Evolutionary conservation across 164 flowering plant genomes (phyloP).

Genomic region (Paratinospora sagittata): DNA sequence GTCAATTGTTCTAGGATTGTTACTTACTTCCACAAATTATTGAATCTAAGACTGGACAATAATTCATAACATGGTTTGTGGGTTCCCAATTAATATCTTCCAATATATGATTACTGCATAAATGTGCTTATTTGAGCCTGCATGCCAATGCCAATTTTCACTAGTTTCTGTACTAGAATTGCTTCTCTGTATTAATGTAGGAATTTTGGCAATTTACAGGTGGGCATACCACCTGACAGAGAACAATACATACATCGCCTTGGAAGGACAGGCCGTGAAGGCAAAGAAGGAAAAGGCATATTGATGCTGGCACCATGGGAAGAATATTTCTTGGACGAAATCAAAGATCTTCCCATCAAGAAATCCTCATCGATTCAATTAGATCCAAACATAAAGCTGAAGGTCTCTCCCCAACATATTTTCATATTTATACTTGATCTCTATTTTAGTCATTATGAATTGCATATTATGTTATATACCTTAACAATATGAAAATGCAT

Average conservation of each 20-base stretch:
- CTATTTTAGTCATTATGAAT: no score
- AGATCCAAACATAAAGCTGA: constrained; percentile 40
- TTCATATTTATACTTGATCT: background rate
- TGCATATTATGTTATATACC: background rate
- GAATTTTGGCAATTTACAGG: constrained; percentile 32
- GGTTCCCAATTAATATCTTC: background rate
- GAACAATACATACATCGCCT: constrained; percentile 90
- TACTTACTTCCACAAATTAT: no score
- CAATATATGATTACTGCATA: background rate
- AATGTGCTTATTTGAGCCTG: no score
- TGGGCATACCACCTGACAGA: constrained; percentile 75
- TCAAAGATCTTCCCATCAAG: constrained; percentile 74
- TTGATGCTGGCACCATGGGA: constrained; percentile 97
- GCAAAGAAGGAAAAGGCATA: constrained; percentile 86
- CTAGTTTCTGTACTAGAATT: background rate
- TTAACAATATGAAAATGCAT: background rate
- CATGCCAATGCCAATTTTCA: background rate
- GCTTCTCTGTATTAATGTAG: background rate
- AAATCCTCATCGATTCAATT: constrained; percentile 42
- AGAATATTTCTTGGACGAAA: constrained; percentile 70
- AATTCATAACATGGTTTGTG: no score
- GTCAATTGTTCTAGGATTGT: no score
- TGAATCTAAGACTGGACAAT: no score
- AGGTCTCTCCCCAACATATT: constrained; percentile 43
- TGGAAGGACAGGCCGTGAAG: constrained; percentile 93